These are phyloP conservation scores for Tetrastigma voinierianum DNA, from an alignment of 164 flowering plant species.

Conservation along the genomic window DNA sequence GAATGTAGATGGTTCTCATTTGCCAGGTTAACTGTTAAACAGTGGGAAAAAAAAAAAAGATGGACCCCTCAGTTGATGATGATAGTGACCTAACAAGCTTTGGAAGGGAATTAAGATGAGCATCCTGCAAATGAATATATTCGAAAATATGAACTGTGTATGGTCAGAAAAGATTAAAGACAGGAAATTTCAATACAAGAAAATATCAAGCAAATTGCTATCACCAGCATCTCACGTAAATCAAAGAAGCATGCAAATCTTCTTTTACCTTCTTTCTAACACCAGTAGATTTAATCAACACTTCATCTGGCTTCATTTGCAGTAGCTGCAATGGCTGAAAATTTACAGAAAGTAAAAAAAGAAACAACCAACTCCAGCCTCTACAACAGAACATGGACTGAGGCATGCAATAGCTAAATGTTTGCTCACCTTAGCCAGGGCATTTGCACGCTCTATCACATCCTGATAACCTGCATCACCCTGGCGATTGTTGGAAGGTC, in stretches of 20 bases:
- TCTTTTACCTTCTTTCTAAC: conserved; percentile 81
- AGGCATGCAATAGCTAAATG: background rate
- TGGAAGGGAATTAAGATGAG: conserved; percentile 86
- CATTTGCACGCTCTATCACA: conserved; percentile 69
- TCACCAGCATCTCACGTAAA: background rate
- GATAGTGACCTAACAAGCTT: conserved; percentile 59
- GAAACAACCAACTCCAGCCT: background rate
- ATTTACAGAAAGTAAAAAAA: background rate
- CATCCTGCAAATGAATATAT: conserved; percentile 54
- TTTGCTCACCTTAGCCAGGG: conserved; percentile 62
- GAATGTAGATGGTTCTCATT: background rate
- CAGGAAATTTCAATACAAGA: background rate
- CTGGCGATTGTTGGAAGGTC: conserved; percentile 35
- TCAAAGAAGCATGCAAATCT: background rate
- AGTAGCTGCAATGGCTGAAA: conserved; percentile 50
- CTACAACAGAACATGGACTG: background rate
- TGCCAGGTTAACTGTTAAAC: background rate
- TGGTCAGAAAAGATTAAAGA: too few species aligned
- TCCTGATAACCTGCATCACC: conserved; percentile 98
- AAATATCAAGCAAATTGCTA: background rate
- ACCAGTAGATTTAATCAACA: conserved; percentile 92
- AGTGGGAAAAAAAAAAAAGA: conserved; percentile 4
- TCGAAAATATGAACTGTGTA: background rate
- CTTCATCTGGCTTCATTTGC: conserved; percentile 54
- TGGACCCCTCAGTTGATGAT: conserved; percentile 66